Percentiles rank a stretch among this genome's conserved stretches.
These are phyloP conservation scores for Berberis thunbergii DNA, from an alignment of 164 flowering plant genomes.

Conservation along the genomic window DNA sequence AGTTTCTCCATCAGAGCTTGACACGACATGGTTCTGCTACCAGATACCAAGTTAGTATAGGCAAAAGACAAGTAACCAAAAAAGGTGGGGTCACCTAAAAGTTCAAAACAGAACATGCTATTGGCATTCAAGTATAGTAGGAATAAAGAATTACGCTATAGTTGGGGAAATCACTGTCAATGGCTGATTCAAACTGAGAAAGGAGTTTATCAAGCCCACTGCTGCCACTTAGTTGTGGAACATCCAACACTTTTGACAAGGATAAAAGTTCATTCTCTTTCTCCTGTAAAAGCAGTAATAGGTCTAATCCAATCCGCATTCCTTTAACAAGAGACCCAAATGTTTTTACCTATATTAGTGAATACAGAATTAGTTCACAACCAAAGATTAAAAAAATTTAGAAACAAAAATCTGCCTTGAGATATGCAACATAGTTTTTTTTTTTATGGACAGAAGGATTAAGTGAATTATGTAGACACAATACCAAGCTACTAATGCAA, in stretches of 20 bases:
- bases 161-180: constrained; percentile 77
- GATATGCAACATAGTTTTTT: no score
- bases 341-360: background rate
- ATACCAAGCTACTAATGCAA: no score
- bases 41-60: constrained; percentile 8
- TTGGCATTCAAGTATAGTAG: background rate
- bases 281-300: background rate
- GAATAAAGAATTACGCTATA: constrained; percentile 36
- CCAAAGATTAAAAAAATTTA: background rate
- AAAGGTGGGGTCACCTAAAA: background rate
- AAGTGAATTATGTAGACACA: background rate
- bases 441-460: background rate
- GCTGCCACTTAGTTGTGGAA: constrained; percentile 46
- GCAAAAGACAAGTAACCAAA: background rate
- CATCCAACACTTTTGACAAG: constrained; percentile 7
- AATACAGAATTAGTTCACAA: background rate
- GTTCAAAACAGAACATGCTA: background rate
- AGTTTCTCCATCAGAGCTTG: constrained; percentile 69
- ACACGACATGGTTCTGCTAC: constrained; percentile 61
- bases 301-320: constrained; percentile 2
- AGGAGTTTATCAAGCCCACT: constrained; percentile 59
- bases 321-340: constrained; percentile 4
- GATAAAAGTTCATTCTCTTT: background rate
- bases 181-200: constrained; percentile 81
- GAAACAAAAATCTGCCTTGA: no score